A percentile compares a stretch with the other conserved stretches of the same genome.
Conservation (phyloP, 306 rosid species). For the Quercus wislizeni region DNA sequence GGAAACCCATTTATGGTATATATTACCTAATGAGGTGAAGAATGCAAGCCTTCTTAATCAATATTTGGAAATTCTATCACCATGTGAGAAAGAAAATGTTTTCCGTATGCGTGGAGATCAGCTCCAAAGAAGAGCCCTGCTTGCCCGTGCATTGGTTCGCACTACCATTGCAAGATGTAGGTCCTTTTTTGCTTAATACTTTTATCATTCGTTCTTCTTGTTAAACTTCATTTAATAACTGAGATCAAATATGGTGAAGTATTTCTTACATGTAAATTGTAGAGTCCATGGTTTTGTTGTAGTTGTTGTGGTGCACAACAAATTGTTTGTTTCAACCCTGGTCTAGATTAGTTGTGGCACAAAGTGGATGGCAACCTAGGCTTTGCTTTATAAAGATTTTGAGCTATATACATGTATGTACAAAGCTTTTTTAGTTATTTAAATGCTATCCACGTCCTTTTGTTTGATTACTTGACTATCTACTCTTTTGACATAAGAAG, state of each 20-base stretch:
- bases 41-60: conserved; percentile 46
- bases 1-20: conserved; percentile 90
- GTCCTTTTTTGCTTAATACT: conserved; percentile 26
- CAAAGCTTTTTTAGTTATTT: background rate
- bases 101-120: conserved; percentile 50
- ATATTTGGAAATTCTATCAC: conserved; percentile 65
- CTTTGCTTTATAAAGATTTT: background rate
- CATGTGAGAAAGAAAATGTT: conserved; percentile 65
- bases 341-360: background rate
- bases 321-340: background rate
- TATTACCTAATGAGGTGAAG: conserved; percentile 69
- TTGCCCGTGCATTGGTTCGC: conserved; percentile 82
- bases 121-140: conserved; percentile 62
- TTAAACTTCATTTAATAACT: background rate
- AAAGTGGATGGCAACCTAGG: background rate
- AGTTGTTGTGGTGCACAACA: background rate
- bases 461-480: background rate
- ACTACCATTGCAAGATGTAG: conserved; percentile 87
- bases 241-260: background rate
- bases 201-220: conserved; percentile 1
- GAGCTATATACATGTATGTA: background rate
- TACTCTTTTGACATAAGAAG: conserved; percentile 13
- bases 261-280: background rate
- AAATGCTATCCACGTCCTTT: background rate
- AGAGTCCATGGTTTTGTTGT: background rate